A percentile compares a stretch with the other conserved stretches of the same genome.
Conservation (phyloP, 2,329 filamentous ascomycete genomes). For the Lecanicillium sp. region DNA sequence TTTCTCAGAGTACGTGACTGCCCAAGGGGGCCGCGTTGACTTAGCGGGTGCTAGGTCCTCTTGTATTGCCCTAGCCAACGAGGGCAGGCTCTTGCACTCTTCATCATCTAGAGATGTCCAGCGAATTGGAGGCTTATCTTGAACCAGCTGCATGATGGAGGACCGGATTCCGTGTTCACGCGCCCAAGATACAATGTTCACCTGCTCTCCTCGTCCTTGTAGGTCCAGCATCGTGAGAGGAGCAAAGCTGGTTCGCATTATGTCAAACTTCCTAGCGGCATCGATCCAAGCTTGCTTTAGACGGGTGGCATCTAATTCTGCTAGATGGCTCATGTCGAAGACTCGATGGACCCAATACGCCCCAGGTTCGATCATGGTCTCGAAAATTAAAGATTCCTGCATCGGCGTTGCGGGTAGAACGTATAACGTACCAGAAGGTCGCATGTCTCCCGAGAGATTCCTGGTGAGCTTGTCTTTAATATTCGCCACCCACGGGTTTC, state of each 20-base stretch:
- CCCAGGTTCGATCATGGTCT: slow-evolving; percentile 26
- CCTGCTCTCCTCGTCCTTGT: neutral
- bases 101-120: slow-evolving; percentile 8
- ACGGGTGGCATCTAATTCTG: slow-evolving; percentile 17
- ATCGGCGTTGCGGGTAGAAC: slow-evolving; percentile 23
- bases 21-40: slow-evolving; percentile 22
- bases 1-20: slow-evolving; percentile 22
- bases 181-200: slow-evolving; percentile 9
- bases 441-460: slow-evolving; percentile 9
- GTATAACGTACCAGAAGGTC: slow-evolving; percentile 10
- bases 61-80: slow-evolving; percentile 8
- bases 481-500: slow-evolving; percentile 9
- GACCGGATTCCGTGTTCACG: slow-evolving; percentile 11
- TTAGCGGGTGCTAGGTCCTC: slow-evolving; percentile 8
- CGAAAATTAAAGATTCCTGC: slow-evolving; percentile 28
- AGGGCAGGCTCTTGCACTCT: slow-evolving; percentile 6
- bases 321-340: slow-evolving; percentile 19
- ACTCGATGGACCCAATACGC: slow-evolving; percentile 31
- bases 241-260: slow-evolving; percentile 26
- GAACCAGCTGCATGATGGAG: slow-evolving; percentile 13
- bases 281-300: slow-evolving; percentile 26
- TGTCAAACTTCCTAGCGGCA: slow-evolving; percentile 20
- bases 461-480: slow-evolving; percentile 9
- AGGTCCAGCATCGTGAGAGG: slow-evolving; percentile 15
- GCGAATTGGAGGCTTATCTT: slow-evolving; percentile 5